These are phyloP conservation scores for Trichosporon asahii DNA, from an alignment of 1,284 basidiomycete genomes.

Conservation along the genomic window DNA sequence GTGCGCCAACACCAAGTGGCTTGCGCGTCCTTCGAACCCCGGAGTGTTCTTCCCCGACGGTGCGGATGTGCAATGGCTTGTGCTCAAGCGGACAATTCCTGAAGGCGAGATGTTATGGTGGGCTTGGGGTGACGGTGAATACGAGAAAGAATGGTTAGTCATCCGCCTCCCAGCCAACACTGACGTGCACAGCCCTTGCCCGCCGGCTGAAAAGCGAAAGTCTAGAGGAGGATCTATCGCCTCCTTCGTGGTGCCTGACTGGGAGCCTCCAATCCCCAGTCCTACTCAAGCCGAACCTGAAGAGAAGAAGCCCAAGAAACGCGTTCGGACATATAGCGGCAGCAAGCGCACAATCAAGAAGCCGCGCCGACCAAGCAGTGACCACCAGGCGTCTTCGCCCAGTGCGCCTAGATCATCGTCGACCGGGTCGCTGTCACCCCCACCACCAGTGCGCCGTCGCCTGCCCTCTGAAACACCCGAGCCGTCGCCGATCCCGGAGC, in stretches of 20 bases:
- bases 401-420: not conserved
- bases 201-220: not conserved
- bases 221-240: not conserved
- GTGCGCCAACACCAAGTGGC: conserved; percentile 7
- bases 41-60: conserved; percentile 7
- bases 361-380: not conserved
- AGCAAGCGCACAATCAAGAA: conserved; percentile 2
- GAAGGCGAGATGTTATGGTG: conserved; percentile 11
- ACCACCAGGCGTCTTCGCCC: not conserved
- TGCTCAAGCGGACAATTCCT: not conserved
- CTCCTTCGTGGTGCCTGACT: conserved; percentile 5
- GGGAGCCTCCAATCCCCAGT: not conserved
- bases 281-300: not conserved
- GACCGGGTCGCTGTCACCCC: not conserved
- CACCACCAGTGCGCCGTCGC: not conserved
- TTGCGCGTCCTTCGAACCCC: not conserved
- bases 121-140: conserved; percentile 2
- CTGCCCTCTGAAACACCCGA: conserved; percentile 1
- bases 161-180: not conserved
- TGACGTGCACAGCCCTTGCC: not conserved
- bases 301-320: not conserved
- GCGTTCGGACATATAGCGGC: not conserved
- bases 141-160: conserved; percentile 1
- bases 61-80: conserved; percentile 1
- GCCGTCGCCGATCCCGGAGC: not conserved